Evolutionary conservation across 2,329 filamentous ascomycete genomes (phyloP).

Genomic region (Fusarium floridanum): DNA sequence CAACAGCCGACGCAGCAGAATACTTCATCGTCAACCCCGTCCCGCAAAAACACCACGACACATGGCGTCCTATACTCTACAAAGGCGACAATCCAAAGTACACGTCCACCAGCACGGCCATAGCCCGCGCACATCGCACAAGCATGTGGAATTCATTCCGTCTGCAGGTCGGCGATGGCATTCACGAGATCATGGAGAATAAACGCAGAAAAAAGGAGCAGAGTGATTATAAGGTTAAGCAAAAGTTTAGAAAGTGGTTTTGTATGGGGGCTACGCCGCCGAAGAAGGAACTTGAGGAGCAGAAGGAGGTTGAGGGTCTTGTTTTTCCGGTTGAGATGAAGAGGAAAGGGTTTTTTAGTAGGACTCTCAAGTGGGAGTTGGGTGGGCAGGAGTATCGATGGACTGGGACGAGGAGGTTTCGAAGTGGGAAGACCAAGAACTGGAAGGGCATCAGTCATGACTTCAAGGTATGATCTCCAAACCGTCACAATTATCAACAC

Average conservation of each 20-base stretch:
- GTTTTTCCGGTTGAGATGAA: conserved; percentile 4
- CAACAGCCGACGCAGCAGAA: conserved; percentile 2
- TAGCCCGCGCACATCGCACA: conserved; percentile 19
- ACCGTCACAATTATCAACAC: neutral
- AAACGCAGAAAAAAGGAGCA: conserved; percentile 9
- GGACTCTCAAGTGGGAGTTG: conserved; percentile 22
- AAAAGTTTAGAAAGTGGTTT: conserved; percentile 17
- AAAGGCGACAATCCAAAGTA: conserved; percentile 38
- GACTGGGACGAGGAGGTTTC: conserved; percentile 22
- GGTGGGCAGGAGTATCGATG: conserved; percentile 16
- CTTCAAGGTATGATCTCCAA: conserved; percentile 10
- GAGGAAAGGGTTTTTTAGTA: conserved; percentile 3
- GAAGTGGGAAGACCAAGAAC: neutral
- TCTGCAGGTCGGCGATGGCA: conserved; percentile 30
- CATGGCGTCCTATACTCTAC: conserved; percentile 34
- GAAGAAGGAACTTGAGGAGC: conserved; percentile 12
- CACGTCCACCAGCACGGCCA: conserved; percentile 8
- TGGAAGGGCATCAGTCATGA: conserved; percentile 23
- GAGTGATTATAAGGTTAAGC: neutral
- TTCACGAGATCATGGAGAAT: conserved; percentile 26
- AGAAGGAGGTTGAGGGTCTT: conserved; percentile 8
- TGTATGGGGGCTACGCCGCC: conserved; percentile 8
- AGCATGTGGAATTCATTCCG: conserved; percentile 34
- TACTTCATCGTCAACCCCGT: conserved; percentile 35
- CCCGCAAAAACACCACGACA: conserved; percentile 27